phyloP scores from a whole-genome alignment of 371 early-diverging fungal genomes.

The Parasitella parasitica region DNA sequence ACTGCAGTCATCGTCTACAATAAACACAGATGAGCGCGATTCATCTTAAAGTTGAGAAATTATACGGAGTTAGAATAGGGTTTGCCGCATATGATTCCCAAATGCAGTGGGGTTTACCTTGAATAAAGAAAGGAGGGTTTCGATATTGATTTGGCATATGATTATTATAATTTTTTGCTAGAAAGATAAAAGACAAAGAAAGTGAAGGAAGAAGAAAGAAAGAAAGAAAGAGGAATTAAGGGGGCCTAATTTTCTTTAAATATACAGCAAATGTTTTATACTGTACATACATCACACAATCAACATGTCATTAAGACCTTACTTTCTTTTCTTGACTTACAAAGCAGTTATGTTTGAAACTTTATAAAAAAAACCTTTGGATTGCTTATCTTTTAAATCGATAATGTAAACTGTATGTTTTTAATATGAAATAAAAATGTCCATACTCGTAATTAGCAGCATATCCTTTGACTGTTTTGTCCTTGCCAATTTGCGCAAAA shows the following conservation, averaged over 20 bases:
- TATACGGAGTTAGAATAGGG: neutral
- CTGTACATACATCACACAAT: neutral
- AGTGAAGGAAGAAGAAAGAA: neutral
- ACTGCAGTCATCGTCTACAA: constrained; percentile 15
- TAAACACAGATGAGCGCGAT: neutral
- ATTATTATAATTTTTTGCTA: too few species aligned
- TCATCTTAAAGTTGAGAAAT: neutral
- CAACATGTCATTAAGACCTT: too few species aligned
- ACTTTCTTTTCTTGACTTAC: too few species aligned
- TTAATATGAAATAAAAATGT: too few species aligned
- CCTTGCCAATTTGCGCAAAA: too few species aligned
- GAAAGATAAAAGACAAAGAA: neutral
- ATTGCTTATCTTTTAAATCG: too few species aligned
- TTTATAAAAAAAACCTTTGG: too few species aligned
- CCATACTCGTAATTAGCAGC: too few species aligned
- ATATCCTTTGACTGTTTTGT: too few species aligned
- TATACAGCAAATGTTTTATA: neutral
- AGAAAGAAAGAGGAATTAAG: neutral
- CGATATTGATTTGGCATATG: neutral
- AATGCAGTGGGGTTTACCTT: constrained; percentile 7
- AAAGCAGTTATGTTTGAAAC: too few species aligned
- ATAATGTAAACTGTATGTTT: too few species aligned
- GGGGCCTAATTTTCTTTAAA: neutral
- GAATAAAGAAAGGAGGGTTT: constrained; percentile 5
- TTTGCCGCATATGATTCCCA: neutral